Evolutionary conservation across 345 rosid genomes (phyloP), one percentile per base, ranked within the genome.

Genomic region (Odontarrhena argentea): DNA sequence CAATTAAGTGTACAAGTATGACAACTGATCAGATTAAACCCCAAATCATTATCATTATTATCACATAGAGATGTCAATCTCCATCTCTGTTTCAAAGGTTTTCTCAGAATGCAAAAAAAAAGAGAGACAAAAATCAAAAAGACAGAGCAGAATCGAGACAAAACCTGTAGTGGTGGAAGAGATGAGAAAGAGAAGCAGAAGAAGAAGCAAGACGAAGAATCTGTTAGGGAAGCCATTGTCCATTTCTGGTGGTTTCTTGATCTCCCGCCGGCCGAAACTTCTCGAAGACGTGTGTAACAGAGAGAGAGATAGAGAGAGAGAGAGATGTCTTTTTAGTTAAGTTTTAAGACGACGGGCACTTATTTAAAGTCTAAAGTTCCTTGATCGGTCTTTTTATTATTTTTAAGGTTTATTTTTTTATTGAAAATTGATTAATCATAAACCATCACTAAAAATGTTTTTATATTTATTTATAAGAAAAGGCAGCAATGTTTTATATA

Each of bases 151-250:
- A 4, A 18, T 9, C 37, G 38, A 48, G 14, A 40, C 77, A 42
- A 67, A 87, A 87, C 95, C 97, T 82, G 95, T 74, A 4, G 78
- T 35, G 41, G 65, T 60, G 61, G 85, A 79, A 58, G 82, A 85
- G 40, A 80, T 43, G 71, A 82, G 52, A 47, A 75, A 53, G 11
- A 81, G 77, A 56, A 83, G 50, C 47, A 80, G 52, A 47, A 75
- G 53, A 11, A 81, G 77, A 55, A 83, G 50, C 47, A 79, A 69
- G 77, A 73, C 13, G 41, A 35, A 9, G 26, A 74, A 56, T 49
- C 68, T 75, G 32, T 32, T 32, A 47, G 74, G 60, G 61, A 60
- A 18, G 65, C 53, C 38, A 77, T 68, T 64, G 60, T 63, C 74
- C 89, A 83, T 84, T 67, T 64, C 74, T 63, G 2, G 22, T 69